Evolutionary conservation across 352 stramenopile species (phyloP), one percentile per base, ranked within the genome.

Genomic region (Globisporangium okanoganense): DNA sequence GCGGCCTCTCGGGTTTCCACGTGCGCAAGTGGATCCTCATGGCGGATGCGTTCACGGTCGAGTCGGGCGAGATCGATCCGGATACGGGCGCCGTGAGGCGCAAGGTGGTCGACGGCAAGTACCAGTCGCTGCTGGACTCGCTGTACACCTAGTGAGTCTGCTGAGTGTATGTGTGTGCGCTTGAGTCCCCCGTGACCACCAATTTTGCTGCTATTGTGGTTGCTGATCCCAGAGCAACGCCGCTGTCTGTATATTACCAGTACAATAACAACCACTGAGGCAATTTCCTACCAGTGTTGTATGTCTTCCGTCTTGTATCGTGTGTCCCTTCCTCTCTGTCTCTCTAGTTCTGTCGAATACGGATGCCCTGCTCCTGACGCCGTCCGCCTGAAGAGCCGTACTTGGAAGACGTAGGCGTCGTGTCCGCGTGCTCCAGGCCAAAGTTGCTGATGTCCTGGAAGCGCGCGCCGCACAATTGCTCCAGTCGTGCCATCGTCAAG

Each of bases 11-110:
- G 0, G 79, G 78, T 22, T 79, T 85, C 52, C 78, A 73, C 31
- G 69, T 94, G 29, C 69, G 84, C 55, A 94, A 92, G 66, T 94
- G 84, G 84, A 87, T 90, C 54, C 60, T 94, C 48, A 90, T 94
- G 84, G 61, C 76, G 1, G 67, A 83, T 12, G 66, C 76, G 24
- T 90, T 92, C 51, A 69, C 78, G 7, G 73, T 90, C 50, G 75
- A 91, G 41, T 84, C 78, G 0, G 82, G 82, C 5, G 82, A 92
- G 56, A 48, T 94, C n/a, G 78, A 94, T 38, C 72, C 73, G 2
- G 84, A 90, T 36, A 79, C 81, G 18, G 69, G 75, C 35, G 76
- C 81, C 25, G 73, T 93, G 16, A 74, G 75, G 50, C 84, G 84
- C 29, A 78, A 76, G 25, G 71, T 72, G 2, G 79, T 93, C 22